Conservation (phyloP, 352 stramenopile species). For the Thraustochytrium sp. region DNA sequence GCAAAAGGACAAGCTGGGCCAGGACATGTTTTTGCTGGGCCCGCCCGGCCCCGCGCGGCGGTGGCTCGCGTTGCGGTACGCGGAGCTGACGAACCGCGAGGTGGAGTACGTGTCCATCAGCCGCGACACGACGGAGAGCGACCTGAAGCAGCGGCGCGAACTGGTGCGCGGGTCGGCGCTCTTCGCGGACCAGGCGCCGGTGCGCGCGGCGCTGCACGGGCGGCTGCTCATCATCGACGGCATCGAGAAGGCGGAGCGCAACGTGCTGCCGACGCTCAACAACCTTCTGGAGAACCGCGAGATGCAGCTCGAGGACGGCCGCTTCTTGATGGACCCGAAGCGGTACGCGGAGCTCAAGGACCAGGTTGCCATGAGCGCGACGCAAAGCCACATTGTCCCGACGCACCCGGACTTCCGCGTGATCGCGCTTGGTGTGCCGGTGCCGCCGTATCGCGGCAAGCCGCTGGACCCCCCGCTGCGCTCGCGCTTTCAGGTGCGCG, state of each 20-base stretch:
- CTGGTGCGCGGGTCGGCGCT: conserved; percentile 57
- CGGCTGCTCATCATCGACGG: conserved; percentile 88
- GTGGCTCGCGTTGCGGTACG: conserved; percentile 70
- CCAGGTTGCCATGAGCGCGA: conserved; percentile 37
- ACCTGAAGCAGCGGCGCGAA: conserved; percentile 69
- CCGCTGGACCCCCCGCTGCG: conserved; percentile 75
- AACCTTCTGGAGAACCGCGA: conserved; percentile 93
- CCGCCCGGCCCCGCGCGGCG: conserved; percentile 65
- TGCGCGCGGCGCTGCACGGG: conserved; percentile 84
- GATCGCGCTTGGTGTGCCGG: conserved; percentile 77
- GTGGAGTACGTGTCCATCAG: conserved; percentile 81
- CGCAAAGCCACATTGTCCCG: conserved; percentile 63
- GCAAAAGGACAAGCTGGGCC: conserved; percentile 48
- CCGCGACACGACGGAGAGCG: conserved; percentile 83
- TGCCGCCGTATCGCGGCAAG: conserved; percentile 70
- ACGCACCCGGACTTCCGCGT: conserved; percentile 85
- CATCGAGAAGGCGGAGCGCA: conserved; percentile 88
- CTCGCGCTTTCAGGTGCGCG: conserved; percentile 71
- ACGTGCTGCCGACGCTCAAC: conserved; percentile 92
- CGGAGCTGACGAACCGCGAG: conserved; percentile 68
- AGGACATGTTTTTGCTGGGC: conserved; percentile 76
- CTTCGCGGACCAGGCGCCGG: conserved; percentile 82
- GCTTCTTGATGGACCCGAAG: conserved; percentile 68
- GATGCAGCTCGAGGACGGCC: conserved; percentile 87
- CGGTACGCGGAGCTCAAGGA: conserved; percentile 50